Percentiles rank a stretch among this genome's conserved stretches.
Conservation (phyloP, 2,329 filamentous ascomycete species). For the Bisporella sp. region DNA sequence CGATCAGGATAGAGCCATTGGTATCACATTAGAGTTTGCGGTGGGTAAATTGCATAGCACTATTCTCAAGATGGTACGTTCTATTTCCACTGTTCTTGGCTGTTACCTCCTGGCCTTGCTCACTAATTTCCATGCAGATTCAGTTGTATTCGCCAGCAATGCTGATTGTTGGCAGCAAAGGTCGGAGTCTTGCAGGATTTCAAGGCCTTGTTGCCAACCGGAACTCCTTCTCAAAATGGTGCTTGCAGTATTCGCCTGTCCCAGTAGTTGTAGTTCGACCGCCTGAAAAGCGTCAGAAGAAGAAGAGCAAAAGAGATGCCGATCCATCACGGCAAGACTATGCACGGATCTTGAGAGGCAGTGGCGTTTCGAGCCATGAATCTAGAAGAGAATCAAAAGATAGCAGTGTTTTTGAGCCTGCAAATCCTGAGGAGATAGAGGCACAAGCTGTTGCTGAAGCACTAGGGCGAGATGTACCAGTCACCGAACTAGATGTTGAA, state of each 20-base stretch:
- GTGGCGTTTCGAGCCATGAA: constrained; percentile 30
- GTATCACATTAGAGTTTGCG: constrained; percentile 63
- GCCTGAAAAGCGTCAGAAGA: constrained; percentile 62
- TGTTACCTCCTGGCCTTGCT: constrained; percentile 1
- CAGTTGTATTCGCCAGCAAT: constrained; percentile 68
- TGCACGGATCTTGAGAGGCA: constrained; percentile 57
- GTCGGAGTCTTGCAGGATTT: constrained; percentile 61
- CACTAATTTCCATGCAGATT: constrained; percentile 41
- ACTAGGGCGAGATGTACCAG: constrained; percentile 33
- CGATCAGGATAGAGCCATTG: constrained; percentile 63
- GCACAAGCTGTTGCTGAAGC: constrained; percentile 58
- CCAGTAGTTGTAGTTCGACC: constrained; percentile 69
- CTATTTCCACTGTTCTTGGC: not conserved
- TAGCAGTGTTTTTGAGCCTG: constrained; percentile 17
- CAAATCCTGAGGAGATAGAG: constrained; percentile 46
- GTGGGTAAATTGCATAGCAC: constrained; percentile 66
- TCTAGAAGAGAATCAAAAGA: constrained; percentile 18
- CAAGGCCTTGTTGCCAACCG: constrained; percentile 59
- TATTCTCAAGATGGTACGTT: constrained; percentile 63
- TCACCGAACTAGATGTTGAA: too few species aligned
- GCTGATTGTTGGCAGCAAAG: constrained; percentile 64
- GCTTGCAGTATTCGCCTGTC: constrained; percentile 66
- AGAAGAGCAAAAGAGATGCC: constrained; percentile 60
- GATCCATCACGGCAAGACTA: constrained; percentile 59
- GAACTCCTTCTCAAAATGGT: constrained; percentile 64